Percentiles rank a stretch among this genome's conserved stretches.
phyloP scores from a whole-genome alignment of 257 asterid species.

The Solanum stenotomum region DNA sequence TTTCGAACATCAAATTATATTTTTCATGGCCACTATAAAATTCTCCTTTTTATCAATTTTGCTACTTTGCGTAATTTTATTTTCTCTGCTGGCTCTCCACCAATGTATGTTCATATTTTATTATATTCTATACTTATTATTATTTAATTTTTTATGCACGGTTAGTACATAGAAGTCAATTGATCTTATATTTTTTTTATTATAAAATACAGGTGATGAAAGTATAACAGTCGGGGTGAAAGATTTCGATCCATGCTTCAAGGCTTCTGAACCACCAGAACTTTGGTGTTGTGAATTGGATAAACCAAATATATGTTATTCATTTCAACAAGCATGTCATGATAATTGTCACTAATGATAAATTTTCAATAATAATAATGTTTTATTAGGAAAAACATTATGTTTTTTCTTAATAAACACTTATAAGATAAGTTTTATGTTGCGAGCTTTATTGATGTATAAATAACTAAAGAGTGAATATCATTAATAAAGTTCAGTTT shows the following conservation, averaged over 20 bases:
- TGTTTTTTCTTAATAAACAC: neutral
- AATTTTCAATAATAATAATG: neutral
- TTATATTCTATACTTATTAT: neutral
- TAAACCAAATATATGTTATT: neutral
- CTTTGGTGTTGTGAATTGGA: neutral
- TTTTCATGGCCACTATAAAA: neutral
- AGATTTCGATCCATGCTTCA: neutral
- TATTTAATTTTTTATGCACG: neutral
- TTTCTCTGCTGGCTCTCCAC: neutral
- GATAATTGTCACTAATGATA: neutral
- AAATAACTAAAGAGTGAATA: neutral
- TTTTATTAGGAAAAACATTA: neutral
- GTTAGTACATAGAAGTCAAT: neutral
- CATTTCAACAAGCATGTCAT: neutral
- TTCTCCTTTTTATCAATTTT: neutral
- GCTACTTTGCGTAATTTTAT: neutral
- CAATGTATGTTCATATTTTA: neutral
- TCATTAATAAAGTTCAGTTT: neutral
- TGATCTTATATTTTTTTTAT: neutral
- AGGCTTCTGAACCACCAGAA: neutral
- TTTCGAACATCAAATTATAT: neutral
- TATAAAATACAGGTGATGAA: neutral
- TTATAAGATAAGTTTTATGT: neutral
- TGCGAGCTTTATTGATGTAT: neutral
- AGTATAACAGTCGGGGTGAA: neutral